Evolutionary conservation across 257 asterid species (phyloP).

Genomic region (Pogostemon cablin): DNA sequence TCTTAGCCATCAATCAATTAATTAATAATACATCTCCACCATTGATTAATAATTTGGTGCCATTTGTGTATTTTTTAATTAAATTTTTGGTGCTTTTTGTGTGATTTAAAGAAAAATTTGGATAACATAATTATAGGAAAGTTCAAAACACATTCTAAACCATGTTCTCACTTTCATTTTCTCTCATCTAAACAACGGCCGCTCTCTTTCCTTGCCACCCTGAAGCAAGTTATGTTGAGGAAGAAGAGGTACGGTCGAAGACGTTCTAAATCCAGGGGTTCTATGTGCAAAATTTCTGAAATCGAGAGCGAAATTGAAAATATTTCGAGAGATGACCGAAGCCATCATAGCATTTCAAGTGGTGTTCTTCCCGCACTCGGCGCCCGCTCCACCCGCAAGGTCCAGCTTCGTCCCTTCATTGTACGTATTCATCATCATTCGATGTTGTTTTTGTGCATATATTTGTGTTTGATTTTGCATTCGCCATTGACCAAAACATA

Average conservation of each 20-base stretch:
- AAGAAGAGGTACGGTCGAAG: neutral
- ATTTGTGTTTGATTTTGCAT: neutral
- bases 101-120: no score
- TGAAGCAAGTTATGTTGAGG: neutral
- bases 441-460: neutral
- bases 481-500: neutral
- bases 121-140: no score
- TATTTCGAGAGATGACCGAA: slow-evolving; percentile 48
- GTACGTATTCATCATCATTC: slow-evolving; percentile 14
- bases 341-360: slow-evolving; percentile 52
- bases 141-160: no score
- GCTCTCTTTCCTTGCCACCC: no score
- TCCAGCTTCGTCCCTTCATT: slow-evolving; percentile 47
- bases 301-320: slow-evolving; percentile 52
- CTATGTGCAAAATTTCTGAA: slow-evolving; percentile 30
- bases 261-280: slow-evolving; percentile 15
- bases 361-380: slow-evolving; percentile 77
- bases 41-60: no score
- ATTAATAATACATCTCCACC: no score
- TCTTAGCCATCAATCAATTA: no score
- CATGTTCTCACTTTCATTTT: no score
- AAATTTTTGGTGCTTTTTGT: no score
- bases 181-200: no score
- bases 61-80: no score
- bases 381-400: slow-evolving; percentile 46